These are phyloP conservation scores for Nothophaeocryptopus gaeumannii DNA, from an alignment of 2,329 filamentous ascomycete species.

Conservation along the genomic window DNA sequence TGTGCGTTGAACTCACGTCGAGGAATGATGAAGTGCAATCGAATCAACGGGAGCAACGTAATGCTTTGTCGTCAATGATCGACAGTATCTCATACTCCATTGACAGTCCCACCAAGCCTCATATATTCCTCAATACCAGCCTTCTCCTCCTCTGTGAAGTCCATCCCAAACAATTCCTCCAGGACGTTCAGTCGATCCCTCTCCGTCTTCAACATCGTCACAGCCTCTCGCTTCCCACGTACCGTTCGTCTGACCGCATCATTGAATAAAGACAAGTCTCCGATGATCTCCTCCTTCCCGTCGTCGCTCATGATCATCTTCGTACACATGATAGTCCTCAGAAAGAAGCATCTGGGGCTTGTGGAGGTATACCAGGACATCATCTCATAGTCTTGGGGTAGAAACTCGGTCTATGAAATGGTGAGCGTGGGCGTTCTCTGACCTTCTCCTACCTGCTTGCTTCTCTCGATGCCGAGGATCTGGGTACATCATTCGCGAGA, in stretches of 20 bases:
- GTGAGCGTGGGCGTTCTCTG: slow-evolving; percentile 42
- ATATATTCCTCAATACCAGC: not conserved
- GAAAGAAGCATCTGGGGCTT: slow-evolving; percentile 53
- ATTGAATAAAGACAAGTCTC: slow-evolving; percentile 40
- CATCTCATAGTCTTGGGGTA: slow-evolving; percentile 58
- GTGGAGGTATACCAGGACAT: slow-evolving; percentile 58
- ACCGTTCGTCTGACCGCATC: slow-evolving; percentile 47
- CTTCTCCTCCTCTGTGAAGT: slow-evolving; percentile 10
- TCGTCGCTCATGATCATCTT: slow-evolving; percentile 51
- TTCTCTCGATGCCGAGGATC: slow-evolving; percentile 9
- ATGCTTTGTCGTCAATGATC: too few species aligned
- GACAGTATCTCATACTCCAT: too few species aligned
- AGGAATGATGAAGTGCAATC: too few species aligned
- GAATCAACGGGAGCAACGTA: too few species aligned
- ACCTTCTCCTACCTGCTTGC: too few species aligned
- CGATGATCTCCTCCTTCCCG: slow-evolving; percentile 33
- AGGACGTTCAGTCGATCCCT: slow-evolving; percentile 43
- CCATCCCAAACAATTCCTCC: slow-evolving; percentile 45
- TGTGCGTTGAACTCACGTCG: too few species aligned
- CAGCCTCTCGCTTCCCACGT: slow-evolving; percentile 41
- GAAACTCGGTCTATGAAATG: slow-evolving; percentile 52
- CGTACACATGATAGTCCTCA: slow-evolving; percentile 50
- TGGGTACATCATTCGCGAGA: slow-evolving; percentile 28
- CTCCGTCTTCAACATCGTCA: slow-evolving; percentile 42
- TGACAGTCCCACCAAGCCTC: not conserved